Evolutionary conservation across 352 stramenopile genomes (phyloP).

Genomic region (Pythium oligandrum): DNA sequence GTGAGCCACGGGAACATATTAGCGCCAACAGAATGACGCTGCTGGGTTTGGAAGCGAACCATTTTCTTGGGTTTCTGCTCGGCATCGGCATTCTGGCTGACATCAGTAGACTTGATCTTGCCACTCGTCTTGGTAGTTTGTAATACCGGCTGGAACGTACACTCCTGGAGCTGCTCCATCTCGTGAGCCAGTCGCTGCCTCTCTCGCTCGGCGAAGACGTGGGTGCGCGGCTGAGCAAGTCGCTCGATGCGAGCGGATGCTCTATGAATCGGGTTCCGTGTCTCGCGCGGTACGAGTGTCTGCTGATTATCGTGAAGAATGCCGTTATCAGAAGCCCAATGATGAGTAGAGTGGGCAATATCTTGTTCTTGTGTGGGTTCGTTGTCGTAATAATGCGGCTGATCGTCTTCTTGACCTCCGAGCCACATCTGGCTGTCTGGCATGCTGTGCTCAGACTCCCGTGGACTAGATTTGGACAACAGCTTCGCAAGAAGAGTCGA

Average conservation of each 20-base stretch:
- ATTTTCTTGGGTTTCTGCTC: neutral
- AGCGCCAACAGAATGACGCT: neutral
- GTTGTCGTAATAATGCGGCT: conserved; percentile 1
- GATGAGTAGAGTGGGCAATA: neutral
- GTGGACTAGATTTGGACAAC: neutral
- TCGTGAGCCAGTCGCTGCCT: conserved; percentile 54
- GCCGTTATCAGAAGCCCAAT: no score
- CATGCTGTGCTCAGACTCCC: no score
- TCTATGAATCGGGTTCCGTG: neutral
- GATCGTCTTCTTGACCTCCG: no score
- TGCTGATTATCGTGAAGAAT: no score
- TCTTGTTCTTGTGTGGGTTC: neutral
- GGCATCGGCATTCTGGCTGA: neutral
- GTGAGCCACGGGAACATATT: conserved; percentile 54
- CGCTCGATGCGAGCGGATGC: conserved; percentile 8
- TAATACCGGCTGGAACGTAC: conserved; percentile 49
- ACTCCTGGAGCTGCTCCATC: conserved; percentile 56
- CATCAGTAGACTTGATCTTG: neutral
- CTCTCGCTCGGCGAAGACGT: conserved; percentile 54
- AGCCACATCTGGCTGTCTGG: no score
- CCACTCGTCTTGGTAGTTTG: neutral
- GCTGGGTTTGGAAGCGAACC: conserved; percentile 6
- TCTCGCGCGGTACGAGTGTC: neutral
- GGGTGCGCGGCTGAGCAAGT: conserved; percentile 48
- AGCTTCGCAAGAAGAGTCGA: neutral